Evolutionary conservation across 1,139 yeast genomes (phyloP).

Genomic region (Hanseniaspora sp.): DNA sequence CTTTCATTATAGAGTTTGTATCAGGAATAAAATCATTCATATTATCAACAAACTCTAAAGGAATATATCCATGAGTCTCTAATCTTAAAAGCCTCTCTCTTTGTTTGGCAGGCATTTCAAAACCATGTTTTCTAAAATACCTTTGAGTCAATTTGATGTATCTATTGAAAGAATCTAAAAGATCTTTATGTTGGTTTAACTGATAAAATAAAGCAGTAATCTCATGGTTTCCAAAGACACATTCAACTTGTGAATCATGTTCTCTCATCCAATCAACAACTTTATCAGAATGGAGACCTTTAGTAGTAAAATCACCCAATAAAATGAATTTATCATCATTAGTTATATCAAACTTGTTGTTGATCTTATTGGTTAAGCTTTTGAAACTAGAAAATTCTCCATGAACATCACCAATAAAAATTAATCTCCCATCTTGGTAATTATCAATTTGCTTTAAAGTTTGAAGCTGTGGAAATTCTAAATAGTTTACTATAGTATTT

Average conservation of each 20-base stretch:
- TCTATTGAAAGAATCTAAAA: background rate
- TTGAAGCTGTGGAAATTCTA: background rate
- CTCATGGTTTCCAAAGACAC: constrained; percentile 87
- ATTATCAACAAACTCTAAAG: background rate
- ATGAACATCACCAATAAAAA: constrained; percentile 80
- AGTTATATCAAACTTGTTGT: constrained; percentile 45
- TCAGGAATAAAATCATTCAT: background rate
- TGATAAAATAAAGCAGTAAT: constrained; percentile 31
- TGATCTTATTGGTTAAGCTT: constrained; percentile 38
- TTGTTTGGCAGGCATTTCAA: constrained; percentile 2
- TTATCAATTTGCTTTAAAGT: background rate
- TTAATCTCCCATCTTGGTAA: constrained; percentile 26
- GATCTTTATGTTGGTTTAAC: constrained; percentile 18
- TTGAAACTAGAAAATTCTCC: constrained; percentile 55
- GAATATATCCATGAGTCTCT: background rate
- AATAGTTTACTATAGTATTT: background rate
- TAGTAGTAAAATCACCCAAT: constrained; percentile 75
- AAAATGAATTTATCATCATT: constrained; percentile 29
- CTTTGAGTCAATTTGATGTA: background rate
- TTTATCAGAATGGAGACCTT: constrained; percentile 66
- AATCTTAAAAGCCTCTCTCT: background rate
- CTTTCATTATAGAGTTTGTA: constrained; percentile 16
- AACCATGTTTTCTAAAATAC: background rate
- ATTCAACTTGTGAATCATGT: constrained; percentile 42
- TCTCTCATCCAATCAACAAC: constrained; percentile 57